Base-by-base conservation (phyloP, 2,329 filamentous ascomycete species). In the Raffaelea deltoideospora region DNA sequence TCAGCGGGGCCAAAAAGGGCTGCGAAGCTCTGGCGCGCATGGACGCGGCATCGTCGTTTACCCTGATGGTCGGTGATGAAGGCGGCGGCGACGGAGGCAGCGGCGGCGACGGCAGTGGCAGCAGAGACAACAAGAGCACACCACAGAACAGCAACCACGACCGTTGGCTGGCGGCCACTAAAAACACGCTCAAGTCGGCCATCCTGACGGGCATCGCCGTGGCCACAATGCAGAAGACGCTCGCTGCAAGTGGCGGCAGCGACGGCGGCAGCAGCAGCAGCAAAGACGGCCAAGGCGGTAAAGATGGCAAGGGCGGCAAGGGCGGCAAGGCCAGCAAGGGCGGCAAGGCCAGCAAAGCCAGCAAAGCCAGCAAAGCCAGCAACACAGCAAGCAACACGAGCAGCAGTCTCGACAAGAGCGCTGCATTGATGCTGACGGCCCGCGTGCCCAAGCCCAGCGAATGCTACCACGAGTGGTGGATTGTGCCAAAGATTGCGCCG, bases 141-240 rank as follows among this genome's bases (percentile, higher is more conserved):
- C n/a, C n/a, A n/a, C n/a, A n/a, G n/a, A n/a, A n/a, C n/a, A n/a
- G n/a, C n/a, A n/a, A n/a, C n/a, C 67, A 79, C 46, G 69, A 67
- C 10, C 66, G 72, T 38, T 86, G 79, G 78, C 51, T 67, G 15
- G 59, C 58, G 18, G 64, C 71, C 18, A 60, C 69, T 10, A 78
- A 73, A 52, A 65, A 70, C 41, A 68, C 67, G 10, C 62, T 81
- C 47, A 75, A 74, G 48, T 72, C 79, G n/a, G 79, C 75, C 45
- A 85, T 87, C 42, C 74, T 73, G 9, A 65, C 77, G 1, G 73
- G 72, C 6, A 68, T 86, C 43, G 72, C 76, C 0, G 66, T 83
- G 31, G 65, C 66, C 19, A 64, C 63, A 1, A 53, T 80, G 33
- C 69, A 67, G 48, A 79, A 74, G 52, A 67, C 65, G 3, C 47